phyloP scores from a whole-genome alignment of 2,329 filamentous ascomycete genomes.

The Thielaviopsis musarum region DNA sequence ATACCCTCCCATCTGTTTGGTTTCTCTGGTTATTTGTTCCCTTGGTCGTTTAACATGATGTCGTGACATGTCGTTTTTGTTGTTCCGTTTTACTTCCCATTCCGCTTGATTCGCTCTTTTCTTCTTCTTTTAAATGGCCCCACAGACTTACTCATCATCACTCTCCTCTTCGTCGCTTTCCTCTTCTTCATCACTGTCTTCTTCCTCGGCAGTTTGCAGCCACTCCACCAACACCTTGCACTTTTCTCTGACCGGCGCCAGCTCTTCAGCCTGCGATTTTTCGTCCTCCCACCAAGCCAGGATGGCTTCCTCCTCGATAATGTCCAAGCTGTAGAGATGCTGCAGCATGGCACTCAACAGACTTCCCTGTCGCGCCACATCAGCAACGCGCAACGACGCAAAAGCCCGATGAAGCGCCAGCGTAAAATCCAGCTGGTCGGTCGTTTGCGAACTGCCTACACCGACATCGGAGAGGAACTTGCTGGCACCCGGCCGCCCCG shows the following conservation, averaged over 20 bases:
- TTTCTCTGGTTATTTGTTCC: too few species aligned
- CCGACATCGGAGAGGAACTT: constrained; percentile 43
- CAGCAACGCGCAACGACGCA: constrained; percentile 42
- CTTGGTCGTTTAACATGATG: background rate
- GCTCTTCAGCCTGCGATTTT: constrained; percentile 46
- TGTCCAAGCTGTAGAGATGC: constrained; percentile 68
- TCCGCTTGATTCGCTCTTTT: background rate
- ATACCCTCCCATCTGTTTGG: background rate
- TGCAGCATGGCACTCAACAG: constrained; percentile 67
- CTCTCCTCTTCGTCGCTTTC: constrained; percentile 29
- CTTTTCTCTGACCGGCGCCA: constrained; percentile 49
- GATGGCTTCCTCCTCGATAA: constrained; percentile 79
- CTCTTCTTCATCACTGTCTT: constrained; percentile 39
- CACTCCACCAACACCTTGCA: constrained; percentile 70
- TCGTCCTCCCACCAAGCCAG: constrained; percentile 75
- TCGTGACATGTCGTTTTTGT: background rate
- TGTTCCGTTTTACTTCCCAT: background rate
- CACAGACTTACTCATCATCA: constrained; percentile 13
- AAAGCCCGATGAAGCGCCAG: constrained; percentile 70
- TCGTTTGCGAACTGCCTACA: constrained; percentile 44
- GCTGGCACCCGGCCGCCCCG: constrained; percentile 32
- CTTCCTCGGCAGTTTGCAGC: constrained; percentile 56
- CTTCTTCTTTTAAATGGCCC: background rate
- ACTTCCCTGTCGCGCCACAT: constrained; percentile 31
- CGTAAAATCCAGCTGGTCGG: constrained; percentile 76